Conservation (phyloP, 2,329 filamentous ascomycete genomes). For the Colletotrichum aenigma region DNA sequence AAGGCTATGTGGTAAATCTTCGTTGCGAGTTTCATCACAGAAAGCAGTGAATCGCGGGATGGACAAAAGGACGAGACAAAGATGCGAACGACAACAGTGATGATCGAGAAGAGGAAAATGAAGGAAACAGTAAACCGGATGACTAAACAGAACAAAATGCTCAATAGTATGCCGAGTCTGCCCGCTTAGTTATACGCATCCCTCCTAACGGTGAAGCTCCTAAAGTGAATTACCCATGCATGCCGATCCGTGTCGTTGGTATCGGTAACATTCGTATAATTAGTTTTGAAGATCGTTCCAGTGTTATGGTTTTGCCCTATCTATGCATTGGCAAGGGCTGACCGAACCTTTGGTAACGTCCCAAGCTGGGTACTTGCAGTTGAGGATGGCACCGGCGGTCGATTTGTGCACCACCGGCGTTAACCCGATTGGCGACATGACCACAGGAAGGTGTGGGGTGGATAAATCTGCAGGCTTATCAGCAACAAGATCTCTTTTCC, state of each 20-base stretch:
- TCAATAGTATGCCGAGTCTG: neutral
- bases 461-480: neutral
- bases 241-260: neutral
- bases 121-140: rapidly evolving
- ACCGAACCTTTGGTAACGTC: neutral
- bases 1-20: rapidly evolving
- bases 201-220: neutral
- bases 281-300: rapidly evolving
- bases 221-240: rapidly evolving
- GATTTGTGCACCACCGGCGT: neutral
- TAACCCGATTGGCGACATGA: neutral
- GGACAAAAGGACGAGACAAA: rapidly evolving
- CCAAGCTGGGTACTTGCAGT: neutral
- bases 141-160: neutral
- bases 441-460: too few relatives aligned
- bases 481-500: neutral
- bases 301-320: neutral
- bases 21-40: neutral
- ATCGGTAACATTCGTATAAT: neutral
- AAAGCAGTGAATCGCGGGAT: neutral
- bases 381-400: neutral
- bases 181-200: neutral
- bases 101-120: neutral
- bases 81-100: rapidly evolving
- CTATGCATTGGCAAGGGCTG: neutral